Evolutionary conservation across 495 filamentous ascomycete species (phyloP).

Genomic region (Choiromyces venosus): DNA sequence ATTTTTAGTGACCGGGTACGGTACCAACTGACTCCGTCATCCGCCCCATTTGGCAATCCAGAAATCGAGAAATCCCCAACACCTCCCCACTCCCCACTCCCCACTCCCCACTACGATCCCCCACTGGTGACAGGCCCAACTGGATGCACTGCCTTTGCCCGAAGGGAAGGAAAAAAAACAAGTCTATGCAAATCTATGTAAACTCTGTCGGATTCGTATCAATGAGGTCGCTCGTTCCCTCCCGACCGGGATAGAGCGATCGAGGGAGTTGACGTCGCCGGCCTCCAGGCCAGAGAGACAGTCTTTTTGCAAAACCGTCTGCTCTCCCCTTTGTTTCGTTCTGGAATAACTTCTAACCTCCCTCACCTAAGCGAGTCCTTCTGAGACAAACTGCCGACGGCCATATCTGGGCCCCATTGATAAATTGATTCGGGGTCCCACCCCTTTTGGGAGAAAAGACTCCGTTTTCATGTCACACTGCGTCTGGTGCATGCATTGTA

Average conservation of each 20-base stretch:
- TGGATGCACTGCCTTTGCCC: not conserved
- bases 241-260: not conserved
- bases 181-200: too few species aligned
- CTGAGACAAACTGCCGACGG: not conserved
- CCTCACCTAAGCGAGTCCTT: too few species aligned
- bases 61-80: too few species aligned
- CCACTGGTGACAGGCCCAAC: too few species aligned
- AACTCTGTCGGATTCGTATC: not conserved
- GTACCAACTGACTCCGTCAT: not conserved
- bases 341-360: too few species aligned
- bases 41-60: not conserved
- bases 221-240: not conserved
- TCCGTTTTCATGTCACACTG: too few species aligned
- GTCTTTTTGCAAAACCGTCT: not conserved
- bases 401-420: not conserved
- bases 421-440: not conserved
- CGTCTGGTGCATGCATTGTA: too few species aligned
- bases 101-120: not conserved
- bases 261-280: not conserved
- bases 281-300: not conserved
- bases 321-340: too few species aligned
- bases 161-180: not conserved
- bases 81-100: not conserved
- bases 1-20: too few species aligned
- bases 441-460: not conserved